Evolutionary conservation across 768 basidiomycete species (phyloP).

Genomic region (Cystofilobasidium bisporidii): DNA sequence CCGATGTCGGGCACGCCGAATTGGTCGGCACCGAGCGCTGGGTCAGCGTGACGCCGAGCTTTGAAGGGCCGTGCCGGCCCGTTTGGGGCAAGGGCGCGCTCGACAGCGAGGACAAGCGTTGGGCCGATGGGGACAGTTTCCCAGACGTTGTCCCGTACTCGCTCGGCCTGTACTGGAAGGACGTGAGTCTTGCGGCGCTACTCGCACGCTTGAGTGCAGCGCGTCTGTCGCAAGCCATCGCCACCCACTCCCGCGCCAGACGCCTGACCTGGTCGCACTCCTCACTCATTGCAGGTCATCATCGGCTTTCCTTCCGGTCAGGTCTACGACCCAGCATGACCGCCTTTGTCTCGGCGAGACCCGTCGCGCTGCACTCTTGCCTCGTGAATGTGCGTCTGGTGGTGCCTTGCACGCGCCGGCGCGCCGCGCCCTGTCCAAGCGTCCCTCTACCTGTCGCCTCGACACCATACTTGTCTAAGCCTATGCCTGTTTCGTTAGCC

Average conservation of each 20-base stretch:
- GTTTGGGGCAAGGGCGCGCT: neutral
- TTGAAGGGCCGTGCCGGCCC: neutral
- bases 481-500: too few relatives aligned
- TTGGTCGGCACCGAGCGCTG: neutral
- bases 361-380: too few relatives aligned
- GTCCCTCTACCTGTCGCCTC: too few relatives aligned
- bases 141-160: neutral
- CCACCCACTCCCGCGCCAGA: too few relatives aligned
- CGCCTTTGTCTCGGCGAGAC: too few relatives aligned
- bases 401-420: too few relatives aligned
- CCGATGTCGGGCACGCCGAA: neutral
- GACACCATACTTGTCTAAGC: too few relatives aligned
- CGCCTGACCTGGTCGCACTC: neutral
- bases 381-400: too few relatives aligned
- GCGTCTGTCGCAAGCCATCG: too few relatives aligned
- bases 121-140: neutral
- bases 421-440: too few relatives aligned
- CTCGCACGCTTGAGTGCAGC: neutral
- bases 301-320: neutral
- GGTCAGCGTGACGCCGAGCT: neutral
- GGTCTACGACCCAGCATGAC: too few relatives aligned
- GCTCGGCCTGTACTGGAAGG: neutral
- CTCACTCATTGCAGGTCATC: neutral
- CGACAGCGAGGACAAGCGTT: neutral
- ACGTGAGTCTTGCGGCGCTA: neutral